Evolutionary conservation across 2,329 filamentous ascomycete species (phyloP).

Genomic region (Metarhizium anisopliae): DNA sequence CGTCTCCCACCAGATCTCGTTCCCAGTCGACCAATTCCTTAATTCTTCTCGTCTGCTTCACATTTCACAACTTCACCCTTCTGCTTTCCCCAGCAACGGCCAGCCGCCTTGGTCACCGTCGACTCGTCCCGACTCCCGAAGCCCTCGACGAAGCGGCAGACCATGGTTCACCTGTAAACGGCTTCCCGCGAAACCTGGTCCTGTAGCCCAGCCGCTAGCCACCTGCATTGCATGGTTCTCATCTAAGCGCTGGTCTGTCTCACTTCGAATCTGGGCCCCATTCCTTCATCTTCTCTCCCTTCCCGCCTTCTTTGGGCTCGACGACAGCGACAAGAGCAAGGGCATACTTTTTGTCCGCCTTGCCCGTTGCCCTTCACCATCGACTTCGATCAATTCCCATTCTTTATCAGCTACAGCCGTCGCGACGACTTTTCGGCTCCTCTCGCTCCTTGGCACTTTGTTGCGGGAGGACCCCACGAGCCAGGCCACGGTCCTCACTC

Average conservation of each 20-base stretch:
- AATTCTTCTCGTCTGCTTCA: not conserved
- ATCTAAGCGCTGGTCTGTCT: conserved; percentile 14
- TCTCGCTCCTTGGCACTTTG: not conserved
- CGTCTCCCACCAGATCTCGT: conserved; percentile 2
- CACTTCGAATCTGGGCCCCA: conserved; percentile 12
- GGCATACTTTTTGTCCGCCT: conserved; percentile 6
- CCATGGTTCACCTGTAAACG: conserved; percentile 5
- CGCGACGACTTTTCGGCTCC: not conserved
- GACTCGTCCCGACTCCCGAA: not conserved
- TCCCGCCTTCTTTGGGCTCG: conserved; percentile 9
- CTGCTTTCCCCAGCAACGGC: not conserved
- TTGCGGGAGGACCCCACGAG: conserved; percentile 6
- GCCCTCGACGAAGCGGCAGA: not conserved
- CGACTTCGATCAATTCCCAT: not conserved
- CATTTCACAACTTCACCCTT: not conserved
- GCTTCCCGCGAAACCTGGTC: conserved; percentile 4
- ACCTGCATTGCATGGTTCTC: conserved; percentile 10
- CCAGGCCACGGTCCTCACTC: conserved; percentile 3
- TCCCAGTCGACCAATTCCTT: conserved; percentile 2
- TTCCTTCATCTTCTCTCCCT: conserved; percentile 16
- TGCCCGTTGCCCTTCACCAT: conserved; percentile 10
- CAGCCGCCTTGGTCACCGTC: not conserved
- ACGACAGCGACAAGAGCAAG: conserved; percentile 8
- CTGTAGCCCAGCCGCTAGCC: conserved; percentile 5
- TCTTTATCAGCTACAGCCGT: conserved; percentile 3